These are phyloP conservation scores for Paecilomyces variotii DNA, from an alignment of 2,329 filamentous ascomycete genomes.

Conservation along the genomic window DNA sequence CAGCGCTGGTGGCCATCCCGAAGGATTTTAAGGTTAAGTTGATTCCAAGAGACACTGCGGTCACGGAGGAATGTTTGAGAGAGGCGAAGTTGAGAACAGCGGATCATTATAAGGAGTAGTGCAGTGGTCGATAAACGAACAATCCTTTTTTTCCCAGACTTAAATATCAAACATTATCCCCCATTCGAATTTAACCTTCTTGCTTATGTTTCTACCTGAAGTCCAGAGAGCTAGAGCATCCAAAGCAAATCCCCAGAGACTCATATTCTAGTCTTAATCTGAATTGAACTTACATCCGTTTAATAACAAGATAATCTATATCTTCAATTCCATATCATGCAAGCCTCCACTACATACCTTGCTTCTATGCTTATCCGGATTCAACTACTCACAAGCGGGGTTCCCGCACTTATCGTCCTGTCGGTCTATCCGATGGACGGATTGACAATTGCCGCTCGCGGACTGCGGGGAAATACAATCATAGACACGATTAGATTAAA, in stretches of 20 bases:
- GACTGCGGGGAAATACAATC: background rate
- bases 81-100: constrained; percentile 39
- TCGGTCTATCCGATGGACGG: constrained; percentile 8
- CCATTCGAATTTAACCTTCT: background rate
- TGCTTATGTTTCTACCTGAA: too few relatives aligned
- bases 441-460: background rate
- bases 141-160: background rate
- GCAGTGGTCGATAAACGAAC: background rate
- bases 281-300: too few relatives aligned
- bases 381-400: background rate
- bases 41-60: constrained; percentile 41
- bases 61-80: constrained; percentile 34
- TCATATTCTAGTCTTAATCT: too few relatives aligned
- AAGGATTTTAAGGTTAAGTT: constrained; percentile 51
- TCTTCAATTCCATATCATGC: too few relatives aligned
- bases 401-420: background rate
- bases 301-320: too few relatives aligned
- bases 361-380: background rate
- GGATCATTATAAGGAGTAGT: constrained; percentile 40
- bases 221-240: too few relatives aligned
- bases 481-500: background rate
- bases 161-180: background rate
- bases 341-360: too few relatives aligned
- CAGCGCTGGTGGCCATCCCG: constrained; percentile 52
- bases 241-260: too few relatives aligned